phyloP scores from a whole-genome alignment of 2,329 filamentous ascomycete species.

The Gnomoniopsis sp. region DNA sequence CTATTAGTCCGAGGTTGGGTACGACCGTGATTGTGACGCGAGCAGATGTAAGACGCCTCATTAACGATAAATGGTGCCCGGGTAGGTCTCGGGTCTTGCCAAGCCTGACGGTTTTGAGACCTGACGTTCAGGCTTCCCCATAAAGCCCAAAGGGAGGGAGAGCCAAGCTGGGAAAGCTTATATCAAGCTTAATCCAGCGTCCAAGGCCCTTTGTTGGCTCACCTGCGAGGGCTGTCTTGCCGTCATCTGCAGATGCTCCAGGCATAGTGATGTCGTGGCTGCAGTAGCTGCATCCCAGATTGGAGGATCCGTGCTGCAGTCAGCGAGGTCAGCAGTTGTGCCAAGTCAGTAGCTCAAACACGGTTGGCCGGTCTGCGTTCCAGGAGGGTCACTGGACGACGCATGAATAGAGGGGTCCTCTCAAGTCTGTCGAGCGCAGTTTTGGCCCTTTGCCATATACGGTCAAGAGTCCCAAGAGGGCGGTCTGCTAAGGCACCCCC shows the following conservation, averaged over 20 bases:
- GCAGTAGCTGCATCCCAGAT: not conserved
- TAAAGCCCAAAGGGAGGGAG: too few species aligned
- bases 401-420: too few species aligned
- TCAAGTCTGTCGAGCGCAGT: too few species aligned
- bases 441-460: too few species aligned
- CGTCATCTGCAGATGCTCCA: not conserved
- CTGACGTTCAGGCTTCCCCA: too few species aligned
- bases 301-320: not conserved
- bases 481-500: too few species aligned
- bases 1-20: not conserved
- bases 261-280: not conserved
- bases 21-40: not conserved
- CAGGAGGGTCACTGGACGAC: not conserved
- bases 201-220: not conserved
- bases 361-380: not conserved
- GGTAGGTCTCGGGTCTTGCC: too few species aligned
- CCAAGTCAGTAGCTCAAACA: not conserved
- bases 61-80: not conserved
- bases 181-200: too few species aligned
- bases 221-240: not conserved
- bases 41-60: not conserved
- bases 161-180: too few species aligned
- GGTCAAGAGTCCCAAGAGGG: too few species aligned
- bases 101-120: too few species aligned
- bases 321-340: not conserved